Evolutionary conservation across 371 early-diverging fungal species (phyloP).

Genomic region (Rhizopus delemar): DNA sequence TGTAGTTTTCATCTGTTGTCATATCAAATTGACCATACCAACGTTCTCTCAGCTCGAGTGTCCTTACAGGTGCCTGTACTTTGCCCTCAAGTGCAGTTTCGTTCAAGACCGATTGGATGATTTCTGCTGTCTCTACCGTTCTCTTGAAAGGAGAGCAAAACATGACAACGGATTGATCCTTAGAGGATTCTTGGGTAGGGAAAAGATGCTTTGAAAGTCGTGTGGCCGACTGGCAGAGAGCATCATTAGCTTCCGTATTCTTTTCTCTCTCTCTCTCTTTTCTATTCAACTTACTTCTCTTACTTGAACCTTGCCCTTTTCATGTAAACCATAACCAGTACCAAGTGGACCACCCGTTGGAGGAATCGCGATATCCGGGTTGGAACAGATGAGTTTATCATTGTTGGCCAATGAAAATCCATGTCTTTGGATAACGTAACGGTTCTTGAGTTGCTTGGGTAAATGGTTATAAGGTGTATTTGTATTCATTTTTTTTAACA

Average conservation of each 20-base stretch:
- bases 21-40: slow-evolving; percentile 49
- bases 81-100: slow-evolving; percentile 24
- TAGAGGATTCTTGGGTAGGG: slow-evolving; percentile 16
- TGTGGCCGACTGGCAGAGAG: slow-evolving; percentile 27
- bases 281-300: slow-evolving; percentile 24
- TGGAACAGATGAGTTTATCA: slow-evolving; percentile 43
- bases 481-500: not conserved
- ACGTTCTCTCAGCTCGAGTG: slow-evolving; percentile 41
- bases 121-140: slow-evolving; percentile 48
- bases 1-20: slow-evolving; percentile 41
- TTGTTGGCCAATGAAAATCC: slow-evolving; percentile 53
- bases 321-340: slow-evolving; percentile 50
- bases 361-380: slow-evolving; percentile 55
- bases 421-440: slow-evolving; percentile 49
- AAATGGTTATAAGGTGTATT: slow-evolving; percentile 36
- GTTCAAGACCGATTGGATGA: slow-evolving; percentile 35
- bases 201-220: slow-evolving; percentile 35
- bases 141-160: slow-evolving; percentile 53
- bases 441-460: slow-evolving; percentile 39
- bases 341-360: slow-evolving; percentile 42
- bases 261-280: not conserved
- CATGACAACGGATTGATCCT: slow-evolving; percentile 27
- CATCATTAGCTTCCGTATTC: not conserved
- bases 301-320: slow-evolving; percentile 46
- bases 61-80: slow-evolving; percentile 25